These are phyloP conservation scores for Sphagnum tenellum DNA, from an alignment of 225 moss, liverwort and hornwort genomes.

Conservation along the genomic window DNA sequence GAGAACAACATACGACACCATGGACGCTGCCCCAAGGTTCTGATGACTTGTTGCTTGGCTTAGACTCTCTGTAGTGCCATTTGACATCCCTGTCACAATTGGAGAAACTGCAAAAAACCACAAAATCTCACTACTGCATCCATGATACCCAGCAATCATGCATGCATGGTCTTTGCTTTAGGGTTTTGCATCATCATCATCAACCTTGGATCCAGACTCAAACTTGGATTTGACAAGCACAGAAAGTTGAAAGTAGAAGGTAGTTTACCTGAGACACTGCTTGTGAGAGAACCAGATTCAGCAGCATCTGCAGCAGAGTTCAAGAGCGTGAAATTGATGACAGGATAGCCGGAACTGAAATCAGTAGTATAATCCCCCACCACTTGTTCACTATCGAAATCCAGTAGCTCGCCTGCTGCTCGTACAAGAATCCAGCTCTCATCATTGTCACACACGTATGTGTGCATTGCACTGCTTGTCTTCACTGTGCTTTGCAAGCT, in stretches of 20 bases:
- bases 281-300: constrained; percentile 5
- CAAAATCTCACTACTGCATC: neutral
- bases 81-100: constrained; percentile 6
- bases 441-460: constrained; percentile 3
- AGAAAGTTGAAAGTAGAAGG: neutral
- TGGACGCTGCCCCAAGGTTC: constrained; percentile 12
- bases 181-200: no score
- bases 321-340: constrained; percentile 8
- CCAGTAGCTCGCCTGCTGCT: constrained; percentile 1
- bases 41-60: constrained; percentile 9
- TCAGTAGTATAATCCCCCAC: constrained; percentile 5
- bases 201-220: no score
- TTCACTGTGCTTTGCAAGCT: constrained; percentile 1
- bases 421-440: constrained; percentile 2
- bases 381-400: neutral
- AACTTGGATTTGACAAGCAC: neutral
- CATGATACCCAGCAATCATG: neutral
- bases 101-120: constrained; percentile 1
- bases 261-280: constrained; percentile 8
- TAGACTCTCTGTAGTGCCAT: neutral
- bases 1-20: constrained; percentile 16
- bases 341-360: neutral
- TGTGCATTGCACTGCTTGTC: constrained; percentile 1
- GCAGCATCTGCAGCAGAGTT: constrained; percentile 11
- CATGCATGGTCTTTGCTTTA: no score